These are phyloP conservation scores for Venturia oleaginea DNA, from an alignment of 2,329 filamentous ascomycete genomes.

Conservation along the genomic window DNA sequence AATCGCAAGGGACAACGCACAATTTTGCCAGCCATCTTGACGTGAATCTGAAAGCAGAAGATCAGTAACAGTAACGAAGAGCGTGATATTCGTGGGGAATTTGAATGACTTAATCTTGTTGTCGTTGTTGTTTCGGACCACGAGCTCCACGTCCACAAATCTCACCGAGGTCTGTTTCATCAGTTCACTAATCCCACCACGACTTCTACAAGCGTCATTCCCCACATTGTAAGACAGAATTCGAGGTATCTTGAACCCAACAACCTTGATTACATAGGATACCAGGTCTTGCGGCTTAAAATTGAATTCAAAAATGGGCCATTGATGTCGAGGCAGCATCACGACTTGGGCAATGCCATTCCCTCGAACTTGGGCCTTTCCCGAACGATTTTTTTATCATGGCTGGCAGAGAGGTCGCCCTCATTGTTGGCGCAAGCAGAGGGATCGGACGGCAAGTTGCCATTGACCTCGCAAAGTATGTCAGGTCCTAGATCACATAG, in stretches of 20 bases:
- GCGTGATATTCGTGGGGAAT: neutral
- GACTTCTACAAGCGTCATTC: neutral
- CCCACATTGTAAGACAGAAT: neutral
- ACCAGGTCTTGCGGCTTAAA: neutral
- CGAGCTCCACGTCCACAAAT: neutral
- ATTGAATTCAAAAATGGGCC: neutral
- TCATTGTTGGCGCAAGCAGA: constrained; percentile 66
- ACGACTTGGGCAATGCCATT: neutral
- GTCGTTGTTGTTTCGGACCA: neutral
- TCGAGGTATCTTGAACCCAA: neutral
- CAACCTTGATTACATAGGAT: neutral
- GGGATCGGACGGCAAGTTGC: constrained; percentile 77
- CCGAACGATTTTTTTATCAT: neutral
- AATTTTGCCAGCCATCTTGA: constrained; percentile 51
- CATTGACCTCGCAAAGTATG: constrained; percentile 56
- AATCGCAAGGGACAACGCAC: neutral
- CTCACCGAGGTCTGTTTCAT: neutral
- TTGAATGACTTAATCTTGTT: neutral
- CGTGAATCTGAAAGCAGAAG: neutral
- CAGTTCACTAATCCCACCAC: neutral
- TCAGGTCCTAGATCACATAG: neutral
- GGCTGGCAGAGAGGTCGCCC: constrained; percentile 45
- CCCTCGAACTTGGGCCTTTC: neutral
- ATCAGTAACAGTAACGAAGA: neutral
- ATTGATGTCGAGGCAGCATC: neutral